Base-by-base conservation (phyloP, 495 filamentous ascomycete species). In the Cenococcum geophilum region DNA sequence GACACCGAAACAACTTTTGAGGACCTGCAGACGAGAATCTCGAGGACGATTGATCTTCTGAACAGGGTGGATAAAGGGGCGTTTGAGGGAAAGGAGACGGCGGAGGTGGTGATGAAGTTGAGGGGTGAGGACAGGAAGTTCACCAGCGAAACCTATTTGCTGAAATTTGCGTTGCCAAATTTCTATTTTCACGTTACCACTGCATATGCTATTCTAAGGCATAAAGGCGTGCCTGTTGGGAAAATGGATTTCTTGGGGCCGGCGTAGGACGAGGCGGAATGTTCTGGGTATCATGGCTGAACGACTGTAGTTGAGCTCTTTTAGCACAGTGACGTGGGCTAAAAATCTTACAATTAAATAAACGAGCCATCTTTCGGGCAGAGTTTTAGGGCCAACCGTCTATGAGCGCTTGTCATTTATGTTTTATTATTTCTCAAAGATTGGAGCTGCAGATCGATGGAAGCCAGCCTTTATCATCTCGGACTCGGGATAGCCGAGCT, bases 181-280 rank as follows among this genome's bases (percentile, higher is more conserved):
- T 75, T 84, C 59, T 80, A 73, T 62, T 86, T 88, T 70, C 85
- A 87, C 71, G 35, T 80, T 35, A 71, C 65, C 1, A 82, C 75
- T 9, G 72, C 81, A 23, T 86, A 87, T 71, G 70, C 61, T 11
- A 80, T 87, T 60, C 62, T 86, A 56, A 70, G 83, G 27, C 71
- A 69, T 50, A 74, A 82, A 66, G 84, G 84, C 8, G 83, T 84
- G 40, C 73, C 75, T 1, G 11, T 88, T 14, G 80, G 80, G 0
- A 86, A 86, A 75, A 18, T 21, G 21, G 79, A 84, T 71, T 86
- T 72, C 61, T 40, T 82, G 60, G 62, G 40, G 27, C 27, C 2
- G 27, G n/a, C n/a, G n/a, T n/a, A n/a, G n/a, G n/a, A n/a, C n/a
- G n/a, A n/a, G n/a, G n/a, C n/a, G n/a, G n/a, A n/a, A n/a, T n/a